Evolutionary conservation across 1,284 basidiomycete genomes (phyloP).

Genomic region (Veloboletus limbatus): DNA sequence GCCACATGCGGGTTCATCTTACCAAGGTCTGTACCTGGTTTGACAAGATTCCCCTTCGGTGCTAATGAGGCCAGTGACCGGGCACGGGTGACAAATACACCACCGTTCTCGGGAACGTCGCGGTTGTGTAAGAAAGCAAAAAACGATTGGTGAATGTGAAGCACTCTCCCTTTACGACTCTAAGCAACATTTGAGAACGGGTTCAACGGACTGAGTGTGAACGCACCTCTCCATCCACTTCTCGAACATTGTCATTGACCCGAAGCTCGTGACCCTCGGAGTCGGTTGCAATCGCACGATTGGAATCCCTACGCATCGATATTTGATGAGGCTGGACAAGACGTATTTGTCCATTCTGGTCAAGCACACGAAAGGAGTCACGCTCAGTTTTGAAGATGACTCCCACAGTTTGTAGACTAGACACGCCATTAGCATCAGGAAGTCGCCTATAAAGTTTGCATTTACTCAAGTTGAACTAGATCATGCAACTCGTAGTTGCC

Average conservation of each 20-base stretch:
- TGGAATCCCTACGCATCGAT: conserved; percentile 83
- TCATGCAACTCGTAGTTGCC: conserved; percentile 97
- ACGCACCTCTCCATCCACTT: conserved; percentile 83
- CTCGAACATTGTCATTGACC: conserved; percentile 91
- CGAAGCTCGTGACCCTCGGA: conserved; percentile 82
- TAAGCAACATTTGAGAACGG: conserved; percentile 31
- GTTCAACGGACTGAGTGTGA: not conserved
- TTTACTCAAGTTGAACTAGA: conserved; percentile 93
- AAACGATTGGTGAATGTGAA: conserved; percentile 95
- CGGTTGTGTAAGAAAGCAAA: conserved; percentile 95
- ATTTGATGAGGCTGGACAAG: conserved; percentile 95
- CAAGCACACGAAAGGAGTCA: conserved; percentile 91
- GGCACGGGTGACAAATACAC: conserved; percentile 89
- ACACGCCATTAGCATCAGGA: conserved; percentile 8
- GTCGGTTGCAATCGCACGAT: conserved; percentile 86
- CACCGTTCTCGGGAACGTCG: conserved; percentile 87
- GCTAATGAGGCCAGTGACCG: conserved; percentile 80
- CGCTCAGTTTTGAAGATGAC: conserved; percentile 98
- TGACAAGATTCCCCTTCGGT: conserved; percentile 73
- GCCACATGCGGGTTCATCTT: conserved; percentile 91
- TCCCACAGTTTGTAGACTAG: conserved; percentile 86
- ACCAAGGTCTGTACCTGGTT: conserved; percentile 76
- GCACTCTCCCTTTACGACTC: conserved; percentile 87
- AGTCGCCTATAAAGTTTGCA: not conserved
- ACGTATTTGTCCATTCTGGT: conserved; percentile 89